A percentile compares a stretch with the other conserved stretches of the same genome.
These are phyloP conservation scores for Nemophila menziesii DNA, from an alignment of 257 asterid species.

Conservation along the genomic window DNA sequence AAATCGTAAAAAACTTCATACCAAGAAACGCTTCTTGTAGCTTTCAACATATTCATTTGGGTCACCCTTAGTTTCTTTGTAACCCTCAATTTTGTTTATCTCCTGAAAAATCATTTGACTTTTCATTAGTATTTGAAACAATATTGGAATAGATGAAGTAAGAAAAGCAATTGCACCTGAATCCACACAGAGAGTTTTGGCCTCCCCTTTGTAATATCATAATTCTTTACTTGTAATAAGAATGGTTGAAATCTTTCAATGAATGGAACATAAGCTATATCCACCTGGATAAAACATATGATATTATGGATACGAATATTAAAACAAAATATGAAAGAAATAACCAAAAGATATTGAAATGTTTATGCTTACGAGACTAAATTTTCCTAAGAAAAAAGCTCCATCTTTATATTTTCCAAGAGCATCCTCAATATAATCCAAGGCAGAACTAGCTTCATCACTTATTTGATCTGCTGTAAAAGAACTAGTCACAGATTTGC, in stretches of 20 bases:
- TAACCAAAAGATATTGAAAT: background rate
- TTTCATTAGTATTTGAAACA: background rate
- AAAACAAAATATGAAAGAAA: background rate
- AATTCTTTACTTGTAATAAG: conserved; percentile 42
- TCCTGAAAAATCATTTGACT: conserved; percentile 35
- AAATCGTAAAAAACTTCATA: conserved; percentile 5
- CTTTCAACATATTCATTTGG: conserved; percentile 50
- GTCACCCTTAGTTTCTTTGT: conserved; percentile 48
- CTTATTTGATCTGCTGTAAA: conserved; percentile 36
- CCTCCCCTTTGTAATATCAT: conserved; percentile 46
- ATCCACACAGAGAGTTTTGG: conserved; percentile 58
- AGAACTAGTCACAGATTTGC: conserved; percentile 33
- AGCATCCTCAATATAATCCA: conserved; percentile 53
- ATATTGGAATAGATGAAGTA: background rate
- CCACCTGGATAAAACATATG: conserved; percentile 38
- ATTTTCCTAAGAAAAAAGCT: conserved; percentile 69
- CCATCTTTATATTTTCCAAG: conserved; percentile 63
- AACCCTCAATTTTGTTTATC: conserved; percentile 72
- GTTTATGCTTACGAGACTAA: conserved; percentile 49
- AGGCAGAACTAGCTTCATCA: conserved; percentile 52
- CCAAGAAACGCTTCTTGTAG: conserved; percentile 51
- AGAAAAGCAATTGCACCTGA: conserved; percentile 30
- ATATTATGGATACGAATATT: no score
- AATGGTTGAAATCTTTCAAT: conserved; percentile 54
- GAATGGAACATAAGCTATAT: conserved; percentile 70